A percentile compares a stretch with the other conserved stretches of the same genome.
These are phyloP conservation scores for Phytophthora gonapodyides DNA, from an alignment of 352 stramenopile species.

Conservation along the genomic window DNA sequence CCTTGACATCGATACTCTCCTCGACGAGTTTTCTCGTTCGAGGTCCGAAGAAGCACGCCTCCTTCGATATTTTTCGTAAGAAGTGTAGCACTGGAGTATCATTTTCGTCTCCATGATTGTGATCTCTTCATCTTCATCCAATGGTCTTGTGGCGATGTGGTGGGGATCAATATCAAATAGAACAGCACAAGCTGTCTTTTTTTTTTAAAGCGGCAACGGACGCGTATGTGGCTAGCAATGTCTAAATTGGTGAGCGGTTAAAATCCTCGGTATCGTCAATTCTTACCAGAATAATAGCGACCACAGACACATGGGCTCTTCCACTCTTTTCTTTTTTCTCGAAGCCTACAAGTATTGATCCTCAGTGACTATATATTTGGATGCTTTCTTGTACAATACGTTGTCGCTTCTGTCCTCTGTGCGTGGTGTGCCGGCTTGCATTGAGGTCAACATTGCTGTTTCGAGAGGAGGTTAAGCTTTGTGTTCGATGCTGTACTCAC, in stretches of 20 bases:
- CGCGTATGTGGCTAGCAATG: neutral
- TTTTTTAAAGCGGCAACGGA: neutral
- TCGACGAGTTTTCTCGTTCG: conserved; percentile 2
- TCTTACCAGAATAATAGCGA: no score
- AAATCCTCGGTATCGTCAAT: conserved; percentile 4
- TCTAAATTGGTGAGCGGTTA: conserved; percentile 1
- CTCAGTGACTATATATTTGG: no score
- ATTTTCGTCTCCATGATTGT: conserved; percentile 4
- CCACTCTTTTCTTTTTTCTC: no score
- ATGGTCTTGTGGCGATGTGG: neutral
- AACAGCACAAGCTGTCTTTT: neutral
- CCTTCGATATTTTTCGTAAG: conserved; percentile 3
- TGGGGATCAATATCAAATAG: neutral
- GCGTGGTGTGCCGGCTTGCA: no score
- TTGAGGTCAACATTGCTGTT: no score
- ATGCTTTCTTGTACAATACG: no score
- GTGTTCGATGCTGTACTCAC: no score
- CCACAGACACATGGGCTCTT: no score
- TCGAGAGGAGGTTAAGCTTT: no score
- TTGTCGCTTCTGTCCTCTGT: no score
- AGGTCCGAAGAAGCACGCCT: neutral
- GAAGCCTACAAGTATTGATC: no score
- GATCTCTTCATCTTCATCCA: neutral
- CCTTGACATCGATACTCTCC: neutral
- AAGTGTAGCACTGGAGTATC: conserved; percentile 6